A percentile compares a stretch with the other conserved stretches of the same genome.
phyloP scores from a whole-genome alignment of 75 land plant genomes.

The Pinus tabuliformis region DNA sequence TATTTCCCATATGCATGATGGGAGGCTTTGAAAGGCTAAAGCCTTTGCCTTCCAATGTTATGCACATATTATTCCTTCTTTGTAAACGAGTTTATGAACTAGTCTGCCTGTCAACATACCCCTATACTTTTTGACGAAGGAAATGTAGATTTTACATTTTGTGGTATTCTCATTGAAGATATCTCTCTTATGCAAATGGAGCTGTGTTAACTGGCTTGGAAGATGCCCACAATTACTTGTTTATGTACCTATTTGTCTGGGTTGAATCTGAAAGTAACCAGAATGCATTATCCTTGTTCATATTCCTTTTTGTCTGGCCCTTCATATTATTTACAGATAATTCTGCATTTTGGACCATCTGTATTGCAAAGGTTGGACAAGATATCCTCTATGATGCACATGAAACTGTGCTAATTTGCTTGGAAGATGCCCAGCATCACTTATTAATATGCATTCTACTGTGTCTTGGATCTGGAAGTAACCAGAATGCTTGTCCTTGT shows the following conservation, averaged over 20 bases:
- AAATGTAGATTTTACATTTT: neutral
- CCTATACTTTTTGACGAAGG: neutral
- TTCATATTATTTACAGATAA: neutral
- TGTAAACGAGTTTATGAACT: neutral
- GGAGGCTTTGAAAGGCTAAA: neutral
- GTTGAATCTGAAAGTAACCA: neutral
- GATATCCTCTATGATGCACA: neutral
- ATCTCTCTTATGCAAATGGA: neutral
- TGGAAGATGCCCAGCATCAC: neutral
- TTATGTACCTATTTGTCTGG: neutral
- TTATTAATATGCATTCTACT: neutral
- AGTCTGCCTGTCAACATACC: neutral
- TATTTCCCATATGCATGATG: neutral
- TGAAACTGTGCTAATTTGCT: neutral
- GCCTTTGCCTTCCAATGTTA: neutral
- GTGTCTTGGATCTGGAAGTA: neutral
- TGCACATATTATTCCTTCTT: neutral
- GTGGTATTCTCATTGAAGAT: neutral
- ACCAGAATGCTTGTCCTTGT: neutral
- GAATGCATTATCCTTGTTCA: neutral
- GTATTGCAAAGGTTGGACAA: too few relatives aligned
- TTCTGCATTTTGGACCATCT: neutral
- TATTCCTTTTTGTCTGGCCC: neutral
- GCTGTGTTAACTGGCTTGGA: neutral
- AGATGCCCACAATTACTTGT: neutral